Conservation (phyloP, 139 green algal species). For the Eudorina sp. region DNA sequence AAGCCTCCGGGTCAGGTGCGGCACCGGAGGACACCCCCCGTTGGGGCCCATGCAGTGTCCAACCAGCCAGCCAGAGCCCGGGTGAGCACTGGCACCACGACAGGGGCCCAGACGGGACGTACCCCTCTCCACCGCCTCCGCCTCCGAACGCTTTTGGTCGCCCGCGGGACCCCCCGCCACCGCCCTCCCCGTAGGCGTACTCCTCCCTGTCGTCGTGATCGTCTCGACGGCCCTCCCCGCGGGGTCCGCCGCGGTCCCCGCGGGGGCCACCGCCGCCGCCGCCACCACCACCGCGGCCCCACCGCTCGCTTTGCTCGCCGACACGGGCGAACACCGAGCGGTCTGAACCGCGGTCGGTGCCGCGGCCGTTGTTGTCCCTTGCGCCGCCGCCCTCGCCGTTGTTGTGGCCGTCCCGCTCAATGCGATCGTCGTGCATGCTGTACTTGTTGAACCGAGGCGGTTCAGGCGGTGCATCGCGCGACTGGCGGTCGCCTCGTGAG, state of each 20-base stretch:
- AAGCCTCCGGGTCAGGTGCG: too few species aligned
- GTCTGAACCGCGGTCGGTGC: neutral
- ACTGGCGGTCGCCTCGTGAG: neutral
- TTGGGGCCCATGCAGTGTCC: too few species aligned
- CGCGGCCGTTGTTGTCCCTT: neutral
- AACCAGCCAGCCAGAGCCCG: too few species aligned
- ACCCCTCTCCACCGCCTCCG: neutral
- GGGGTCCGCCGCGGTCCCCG: neutral
- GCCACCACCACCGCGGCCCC: neutral
- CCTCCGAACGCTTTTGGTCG: neutral
- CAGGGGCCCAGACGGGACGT: too few species aligned
- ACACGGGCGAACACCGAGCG: neutral
- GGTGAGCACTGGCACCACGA: too few species aligned
- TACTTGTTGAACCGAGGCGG: slow-evolving; percentile 10
- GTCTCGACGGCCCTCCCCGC: neutral
- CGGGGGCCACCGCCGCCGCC: neutral
- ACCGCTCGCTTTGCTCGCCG: neutral
- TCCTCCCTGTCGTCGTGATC: slow-evolving; percentile 4
- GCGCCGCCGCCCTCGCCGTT: neutral
- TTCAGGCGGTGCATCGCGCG: neutral
- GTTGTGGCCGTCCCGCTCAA: neutral
- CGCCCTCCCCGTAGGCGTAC: neutral
- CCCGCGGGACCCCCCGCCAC: neutral
- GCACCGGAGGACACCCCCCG: too few species aligned
- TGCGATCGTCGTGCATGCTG: slow-evolving; percentile 17